Evolutionary conservation across 2,329 filamentous ascomycete species (phyloP), one percentile per base, ranked within the genome.

Genomic region (Fusarium papillatum): DNA sequence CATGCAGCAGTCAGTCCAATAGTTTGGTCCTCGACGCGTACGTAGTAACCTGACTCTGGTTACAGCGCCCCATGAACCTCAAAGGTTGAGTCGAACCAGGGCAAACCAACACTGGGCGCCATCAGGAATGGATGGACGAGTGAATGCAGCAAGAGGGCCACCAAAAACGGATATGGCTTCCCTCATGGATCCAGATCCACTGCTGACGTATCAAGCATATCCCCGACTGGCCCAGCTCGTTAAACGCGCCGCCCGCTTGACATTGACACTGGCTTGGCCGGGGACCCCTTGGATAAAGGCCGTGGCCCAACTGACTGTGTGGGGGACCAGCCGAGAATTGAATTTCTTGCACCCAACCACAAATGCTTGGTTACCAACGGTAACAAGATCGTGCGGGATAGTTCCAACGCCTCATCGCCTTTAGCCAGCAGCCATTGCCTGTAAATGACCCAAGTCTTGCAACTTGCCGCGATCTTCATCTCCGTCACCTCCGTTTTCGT

Each of bases 141-240:
- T 36, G 55, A 60, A 60, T 60, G 55, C 34, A 55, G 50, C 19
- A 57, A 34, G 53, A 57, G 19, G 53, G n/a, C 53, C 19, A 57
- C 53, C 53, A 57, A 34, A 19, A 57, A 57, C 29, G 53, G 53
- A 57, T 57, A 57, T 57, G 53, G 53, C 53, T 36, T 34, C 34
- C 55, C 22, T 39, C 31, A 60, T 60, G 55, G 34, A 60, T 60
- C 55, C 55, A 60, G 34, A 75, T 77, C 75, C 72, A 76, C 75
- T 65, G 68, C 73, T 77, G 75, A 77, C 75, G 73, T 74, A 77
- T 57, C 70, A 53, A 73, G 66, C 75, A 76, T 69, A 71, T 73
- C 53, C 62, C 55, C 57, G 64, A 50, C 55, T 68, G 65, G 43
- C 43, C 26, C 61, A 64, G 29, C 39, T 63, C 29, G 61, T 46